Evolutionary conservation across 202 grass and related monocot species (phyloP).

Genomic region (Carex arenaria): DNA sequence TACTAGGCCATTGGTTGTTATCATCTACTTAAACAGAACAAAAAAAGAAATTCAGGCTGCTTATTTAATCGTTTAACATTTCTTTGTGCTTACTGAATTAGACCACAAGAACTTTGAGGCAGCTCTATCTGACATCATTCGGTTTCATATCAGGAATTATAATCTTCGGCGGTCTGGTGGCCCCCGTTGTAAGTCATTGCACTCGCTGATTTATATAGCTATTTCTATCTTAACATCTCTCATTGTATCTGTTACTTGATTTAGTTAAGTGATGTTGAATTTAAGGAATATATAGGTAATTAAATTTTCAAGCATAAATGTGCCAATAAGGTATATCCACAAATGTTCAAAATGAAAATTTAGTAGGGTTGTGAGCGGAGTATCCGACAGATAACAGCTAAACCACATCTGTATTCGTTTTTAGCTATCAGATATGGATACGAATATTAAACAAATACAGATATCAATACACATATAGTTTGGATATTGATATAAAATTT

Average conservation of each 20-base stretch:
- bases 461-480: no score
- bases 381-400: no score
- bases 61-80: background rate
- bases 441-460: no score
- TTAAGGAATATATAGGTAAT: background rate
- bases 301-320: background rate
- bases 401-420: no score
- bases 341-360: background rate
- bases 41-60: background rate
- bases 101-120: conserved; percentile 91
- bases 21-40: background rate
- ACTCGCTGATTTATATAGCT: conserved; percentile 15
- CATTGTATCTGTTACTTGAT: background rate
- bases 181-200: conserved; percentile 65
- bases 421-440: no score
- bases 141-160: conserved; percentile 86
- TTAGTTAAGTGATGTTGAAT: background rate
- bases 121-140: conserved; percentile 87
- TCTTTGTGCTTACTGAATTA: conserved; percentile 33
- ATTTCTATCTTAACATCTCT: conserved; percentile 16
- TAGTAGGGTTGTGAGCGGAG: no score
- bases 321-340: background rate
- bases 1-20: background rate
- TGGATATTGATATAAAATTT: no score
- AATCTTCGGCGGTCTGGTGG: conserved; percentile 72